Conservation (phyloP, 169 alveolate genomes). For the Besnoitia besnoiti region DNA sequence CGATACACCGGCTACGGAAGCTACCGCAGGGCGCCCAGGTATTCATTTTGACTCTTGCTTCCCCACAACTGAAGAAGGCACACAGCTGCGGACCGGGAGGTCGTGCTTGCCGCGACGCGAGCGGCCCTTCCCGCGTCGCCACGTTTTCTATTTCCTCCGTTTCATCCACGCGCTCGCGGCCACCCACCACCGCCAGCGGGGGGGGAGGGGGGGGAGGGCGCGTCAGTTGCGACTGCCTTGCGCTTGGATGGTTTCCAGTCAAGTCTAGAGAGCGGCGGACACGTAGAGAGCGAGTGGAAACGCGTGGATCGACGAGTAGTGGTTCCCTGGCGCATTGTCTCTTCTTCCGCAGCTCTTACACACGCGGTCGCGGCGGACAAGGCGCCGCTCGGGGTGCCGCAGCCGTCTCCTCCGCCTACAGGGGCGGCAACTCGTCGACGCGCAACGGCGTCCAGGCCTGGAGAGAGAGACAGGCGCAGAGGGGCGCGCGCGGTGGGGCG, state of each 20-base stretch:
- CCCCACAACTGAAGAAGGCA: no score
- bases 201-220: no score
- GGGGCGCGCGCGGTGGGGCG: constrained; percentile 11
- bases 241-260: no score
- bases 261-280: no score
- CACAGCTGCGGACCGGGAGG: no score
- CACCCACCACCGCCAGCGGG: no score
- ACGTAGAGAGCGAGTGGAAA: no score
- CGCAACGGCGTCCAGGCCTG: not conserved
- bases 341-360: not conserved
- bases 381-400: not conserved
- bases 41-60: not conserved
- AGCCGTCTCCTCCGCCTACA: not conserved
- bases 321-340: not conserved
- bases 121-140: no score
- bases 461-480: not conserved
- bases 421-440: not conserved
- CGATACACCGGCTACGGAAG: not conserved
- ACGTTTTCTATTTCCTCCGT: no score
- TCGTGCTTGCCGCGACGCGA: no score
- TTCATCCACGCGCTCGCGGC: no score
- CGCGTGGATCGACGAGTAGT: not conserved
- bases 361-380: not conserved
- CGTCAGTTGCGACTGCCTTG: no score
- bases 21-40: not conserved